Evolutionary conservation across 805 yeast species (phyloP).

Genomic region (Suhomyces sp.): DNA sequence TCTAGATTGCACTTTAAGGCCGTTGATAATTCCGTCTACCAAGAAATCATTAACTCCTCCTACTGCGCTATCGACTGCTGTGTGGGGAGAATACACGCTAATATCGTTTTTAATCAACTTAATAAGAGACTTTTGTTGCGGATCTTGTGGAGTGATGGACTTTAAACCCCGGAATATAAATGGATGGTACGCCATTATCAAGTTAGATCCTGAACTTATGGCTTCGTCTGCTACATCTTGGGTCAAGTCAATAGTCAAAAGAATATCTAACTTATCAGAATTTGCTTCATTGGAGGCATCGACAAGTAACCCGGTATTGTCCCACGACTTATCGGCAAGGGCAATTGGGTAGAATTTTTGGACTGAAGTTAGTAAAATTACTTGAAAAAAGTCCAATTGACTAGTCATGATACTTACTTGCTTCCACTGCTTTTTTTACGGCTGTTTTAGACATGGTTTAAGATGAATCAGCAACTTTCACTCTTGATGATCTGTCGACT

Average conservation of each 20-base stretch:
- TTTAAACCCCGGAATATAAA: constrained; percentile 89
- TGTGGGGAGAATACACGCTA: constrained; percentile 92
- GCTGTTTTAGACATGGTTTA: constrained; percentile 40
- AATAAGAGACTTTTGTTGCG: constrained; percentile 79
- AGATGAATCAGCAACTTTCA: neutral
- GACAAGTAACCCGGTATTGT: constrained; percentile 87
- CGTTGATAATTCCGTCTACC: constrained; percentile 50
- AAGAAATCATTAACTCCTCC: constrained; percentile 97
- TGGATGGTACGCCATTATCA: constrained; percentile 87
- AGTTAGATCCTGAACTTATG: constrained; percentile 45
- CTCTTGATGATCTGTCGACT: neutral
- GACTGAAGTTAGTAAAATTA: constrained; percentile 30
- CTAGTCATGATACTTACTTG: constrained; percentile 28
- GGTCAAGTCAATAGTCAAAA: constrained; percentile 85
- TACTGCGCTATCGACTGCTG: constrained; percentile 88
- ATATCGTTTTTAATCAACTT: constrained; percentile 72
- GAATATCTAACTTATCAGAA: constrained; percentile 28
- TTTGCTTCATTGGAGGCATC: constrained; percentile 50
- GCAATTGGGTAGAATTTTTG: constrained; percentile 76
- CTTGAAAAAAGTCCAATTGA: neutral
- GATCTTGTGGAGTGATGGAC: constrained; percentile 55
- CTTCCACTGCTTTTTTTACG: constrained; percentile 37
- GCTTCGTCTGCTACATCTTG: constrained; percentile 85
- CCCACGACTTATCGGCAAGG: constrained; percentile 89
- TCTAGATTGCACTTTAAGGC: constrained; percentile 23